Conservation (phyloP, 305 asterid species). For the Fraxinus albicans region DNA sequence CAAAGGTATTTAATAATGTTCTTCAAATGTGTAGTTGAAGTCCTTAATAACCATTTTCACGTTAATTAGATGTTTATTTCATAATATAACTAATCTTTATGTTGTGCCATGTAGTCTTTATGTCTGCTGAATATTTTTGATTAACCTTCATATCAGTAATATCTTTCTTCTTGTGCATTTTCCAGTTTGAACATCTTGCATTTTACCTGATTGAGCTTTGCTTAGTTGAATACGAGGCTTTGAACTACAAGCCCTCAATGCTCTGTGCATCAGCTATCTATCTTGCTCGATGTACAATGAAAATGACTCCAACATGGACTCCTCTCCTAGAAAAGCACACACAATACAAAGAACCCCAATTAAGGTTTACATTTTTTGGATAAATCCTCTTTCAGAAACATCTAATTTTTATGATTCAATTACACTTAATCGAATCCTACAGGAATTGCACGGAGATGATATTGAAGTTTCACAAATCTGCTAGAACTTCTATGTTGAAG, state of each 20-base stretch:
- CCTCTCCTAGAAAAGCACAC: constrained; percentile 67
- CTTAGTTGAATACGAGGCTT: constrained; percentile 78
- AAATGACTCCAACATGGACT: constrained; percentile 70
- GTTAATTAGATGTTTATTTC: neutral
- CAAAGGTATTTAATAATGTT: neutral
- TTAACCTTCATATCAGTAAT: neutral
- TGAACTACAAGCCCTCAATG: constrained; percentile 87
- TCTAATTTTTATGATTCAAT: constrained; percentile 6
- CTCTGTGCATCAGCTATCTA: constrained; percentile 91
- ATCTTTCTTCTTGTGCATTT: constrained; percentile 21
- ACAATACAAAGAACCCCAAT: constrained; percentile 62
- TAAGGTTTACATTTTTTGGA: constrained; percentile 49
- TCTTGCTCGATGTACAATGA: constrained; percentile 79
- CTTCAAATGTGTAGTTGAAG: neutral
- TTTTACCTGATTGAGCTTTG: constrained; percentile 91
- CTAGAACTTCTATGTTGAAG: constrained; percentile 55
- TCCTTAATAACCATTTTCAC: neutral
- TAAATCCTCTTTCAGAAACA: neutral
- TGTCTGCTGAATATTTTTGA: neutral
- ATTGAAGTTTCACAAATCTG: constrained; percentile 73
- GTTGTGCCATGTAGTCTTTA: neutral
- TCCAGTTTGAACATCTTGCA: constrained; percentile 83
- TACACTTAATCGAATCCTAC: constrained; percentile 25
- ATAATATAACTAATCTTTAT: neutral
- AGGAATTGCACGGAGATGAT: constrained; percentile 79